Base-by-base conservation (phyloP, 2,329 filamentous ascomycete species). In the Colletotrichum karsti region DNA sequence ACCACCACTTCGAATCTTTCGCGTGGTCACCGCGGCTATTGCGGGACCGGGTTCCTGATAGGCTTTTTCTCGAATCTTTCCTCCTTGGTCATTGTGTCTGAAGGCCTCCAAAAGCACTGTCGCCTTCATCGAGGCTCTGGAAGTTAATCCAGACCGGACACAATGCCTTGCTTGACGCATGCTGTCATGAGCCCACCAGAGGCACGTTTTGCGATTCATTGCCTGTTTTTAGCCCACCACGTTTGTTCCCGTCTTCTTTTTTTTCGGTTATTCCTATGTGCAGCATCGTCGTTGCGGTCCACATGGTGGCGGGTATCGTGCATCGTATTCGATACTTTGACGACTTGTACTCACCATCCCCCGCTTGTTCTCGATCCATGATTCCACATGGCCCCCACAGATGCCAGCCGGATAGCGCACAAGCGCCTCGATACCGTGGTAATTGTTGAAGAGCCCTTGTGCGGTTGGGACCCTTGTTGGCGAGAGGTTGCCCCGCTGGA, bases 281-380 rank as follows among this genome's bases (percentile, higher is more conserved):
- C 60, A 50, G 54, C 51, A 67, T 54, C 37, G 24, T 51, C 41
- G 28, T 51, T 10, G 22, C 22, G 65, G 39, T 48, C 65, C 60
- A 67, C 65, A 59, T 67, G 20, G 37, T 30, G 53, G 60, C 60
- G 65, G 65, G 60, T 59, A 54, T 67, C 65, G 60, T 64, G 60
- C 65, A 59, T 67, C 53, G 60, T 54, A 58, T 48, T 54, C 53
- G 44, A 59, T 59, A 54, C 51, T 24, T 54, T 35, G 18, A 54
- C 37, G 12, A 48, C 33, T 18, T 20, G 51, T 63, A 51, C 20
- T 12, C 20, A 35, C 20, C 26, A 5, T 37, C n/a, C 59, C 59
- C 59, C 53, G 35, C 59, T 37, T 24, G n/a, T 22, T 46, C 28
- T 42, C 44, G 30, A 54, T 65, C 37, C 53, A 41, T 59, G 53